Conservation (phyloP, 495 filamentous ascomycete species). For the Tuber brumale region DNA sequence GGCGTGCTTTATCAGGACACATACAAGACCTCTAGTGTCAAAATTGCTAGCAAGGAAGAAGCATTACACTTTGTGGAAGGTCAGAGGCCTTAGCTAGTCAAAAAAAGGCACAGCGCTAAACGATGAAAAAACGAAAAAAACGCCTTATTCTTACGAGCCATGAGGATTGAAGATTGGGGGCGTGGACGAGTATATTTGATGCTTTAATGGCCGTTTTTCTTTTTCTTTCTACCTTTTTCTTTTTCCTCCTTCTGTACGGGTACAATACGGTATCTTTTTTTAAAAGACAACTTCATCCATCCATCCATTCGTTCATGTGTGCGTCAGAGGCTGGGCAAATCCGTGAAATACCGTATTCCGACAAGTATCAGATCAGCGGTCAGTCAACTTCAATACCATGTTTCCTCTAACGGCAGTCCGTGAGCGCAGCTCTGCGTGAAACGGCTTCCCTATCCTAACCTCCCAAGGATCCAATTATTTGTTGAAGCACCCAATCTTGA, state of each 20-base stretch:
- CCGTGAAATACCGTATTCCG: background rate
- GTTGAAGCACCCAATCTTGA: conserved; percentile 3
- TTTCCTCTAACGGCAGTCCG: conserved; percentile 1
- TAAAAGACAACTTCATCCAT: background rate
- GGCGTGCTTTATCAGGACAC: conserved; percentile 80
- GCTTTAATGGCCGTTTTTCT: background rate
- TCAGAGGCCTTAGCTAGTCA: conserved; percentile 24
- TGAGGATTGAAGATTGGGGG: background rate
- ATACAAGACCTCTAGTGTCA: conserved; percentile 77
- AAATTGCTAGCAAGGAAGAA: conserved; percentile 78
- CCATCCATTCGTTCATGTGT: conserved; percentile 1
- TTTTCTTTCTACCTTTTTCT: conserved; percentile 1
- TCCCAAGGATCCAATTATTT: background rate
- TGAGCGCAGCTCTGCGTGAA: background rate
- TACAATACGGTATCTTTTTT: conserved; percentile 5
- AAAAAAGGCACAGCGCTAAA: conserved; percentile 2
- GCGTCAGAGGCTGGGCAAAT: background rate
- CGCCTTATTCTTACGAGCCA: background rate
- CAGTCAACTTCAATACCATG: background rate
- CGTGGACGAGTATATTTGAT: background rate
- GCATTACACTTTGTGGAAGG: conserved; percentile 92
- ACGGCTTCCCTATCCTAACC: background rate
- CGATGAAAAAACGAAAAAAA: background rate
- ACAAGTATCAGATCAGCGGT: background rate
- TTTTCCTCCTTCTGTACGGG: conserved; percentile 1